Evolutionary conservation across 768 basidiomycete genomes (phyloP), one percentile per base, ranked within the genome.

Genomic region (Pisolithus sp.): DNA sequence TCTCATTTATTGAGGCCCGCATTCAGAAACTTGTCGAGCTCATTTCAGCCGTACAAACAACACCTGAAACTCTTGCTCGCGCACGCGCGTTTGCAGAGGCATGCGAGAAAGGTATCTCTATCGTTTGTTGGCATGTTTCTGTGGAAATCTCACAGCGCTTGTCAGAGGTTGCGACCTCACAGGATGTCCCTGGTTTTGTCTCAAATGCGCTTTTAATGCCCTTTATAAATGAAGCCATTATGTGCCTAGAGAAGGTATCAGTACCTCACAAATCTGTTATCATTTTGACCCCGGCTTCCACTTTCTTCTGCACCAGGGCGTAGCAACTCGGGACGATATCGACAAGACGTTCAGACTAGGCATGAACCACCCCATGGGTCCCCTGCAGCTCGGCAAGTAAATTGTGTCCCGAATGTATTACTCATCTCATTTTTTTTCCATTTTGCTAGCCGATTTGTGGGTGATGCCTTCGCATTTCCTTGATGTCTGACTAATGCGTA

Each of bases 191-290:
- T 3, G 93, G 92, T 4, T 93, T 93, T 67, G 90, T 94, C n/a
- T 89, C 92, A 1, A 94, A 96, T 61, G 93, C 92, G 1, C 77
- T 94, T 28, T 72, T 98, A 41, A 97, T 97, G 91, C 95, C 95
- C 2, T 97, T 93, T 70, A 86, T 98, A 59, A 98, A 97, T 59
- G 95, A 98, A 77, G 94, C 94, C 0, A 91, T 97, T 58, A 87
- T 95, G 82, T 85, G 84, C 58, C 74, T 98, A 1, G 94, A 97
- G 68, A 91, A 88, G 77, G 91, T 89, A 46, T 9, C 28, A 36
- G 31, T 7, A 17, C 8, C 12, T 5, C 13, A 18, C 7, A 3
- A 17, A 18, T 51, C 12, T 12, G 7, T 40, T 24, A 2, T 26
- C 5, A 37, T 39, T 30, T 21, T 2, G 28, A 21, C 26, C 20